These are phyloP conservation scores for Crepidotus variabilis DNA, from an alignment of 768 basidiomycete genomes.

Conservation along the genomic window DNA sequence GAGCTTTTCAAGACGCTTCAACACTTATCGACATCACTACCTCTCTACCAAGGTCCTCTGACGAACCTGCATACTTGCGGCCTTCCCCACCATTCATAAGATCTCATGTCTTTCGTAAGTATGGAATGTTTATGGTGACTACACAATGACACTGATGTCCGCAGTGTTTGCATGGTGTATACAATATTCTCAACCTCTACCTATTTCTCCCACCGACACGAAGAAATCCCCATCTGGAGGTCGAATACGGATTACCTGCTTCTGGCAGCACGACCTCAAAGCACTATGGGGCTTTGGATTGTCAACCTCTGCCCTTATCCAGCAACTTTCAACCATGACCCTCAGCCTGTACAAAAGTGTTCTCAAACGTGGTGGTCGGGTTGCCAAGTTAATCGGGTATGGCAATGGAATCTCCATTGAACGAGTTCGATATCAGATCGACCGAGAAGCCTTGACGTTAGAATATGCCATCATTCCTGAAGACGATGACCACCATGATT, in stretches of 20 bases:
- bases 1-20: constrained; percentile 73
- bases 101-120: constrained; percentile 71
- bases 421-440: constrained; percentile 73
- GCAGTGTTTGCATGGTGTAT: constrained; percentile 91
- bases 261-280: constrained; percentile 94
- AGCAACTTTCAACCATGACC: constrained; percentile 85
- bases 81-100: constrained; percentile 91
- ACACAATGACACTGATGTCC: constrained; percentile 9
- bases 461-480: constrained; percentile 84
- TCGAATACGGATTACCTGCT: constrained; percentile 78
- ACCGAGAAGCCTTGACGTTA: constrained; percentile 76
- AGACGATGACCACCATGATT: constrained; percentile 48
- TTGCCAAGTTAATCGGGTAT: constrained; percentile 74
- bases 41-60: constrained; percentile 85
- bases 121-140: constrained; percentile 2
- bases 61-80: constrained; percentile 88
- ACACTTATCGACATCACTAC: constrained; percentile 90
- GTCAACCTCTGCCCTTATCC: constrained; percentile 52
- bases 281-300: constrained; percentile 80
- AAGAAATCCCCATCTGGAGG: constrained; percentile 30
- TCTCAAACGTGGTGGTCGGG: constrained; percentile 64
- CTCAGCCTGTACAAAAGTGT: constrained; percentile 81
- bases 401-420: constrained; percentile 82
- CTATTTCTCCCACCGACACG: constrained; percentile 27
- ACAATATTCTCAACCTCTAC: constrained; percentile 52